phyloP scores from a whole-genome alignment of 495 filamentous ascomycete genomes.

The Hypoxylon perforatum region DNA sequence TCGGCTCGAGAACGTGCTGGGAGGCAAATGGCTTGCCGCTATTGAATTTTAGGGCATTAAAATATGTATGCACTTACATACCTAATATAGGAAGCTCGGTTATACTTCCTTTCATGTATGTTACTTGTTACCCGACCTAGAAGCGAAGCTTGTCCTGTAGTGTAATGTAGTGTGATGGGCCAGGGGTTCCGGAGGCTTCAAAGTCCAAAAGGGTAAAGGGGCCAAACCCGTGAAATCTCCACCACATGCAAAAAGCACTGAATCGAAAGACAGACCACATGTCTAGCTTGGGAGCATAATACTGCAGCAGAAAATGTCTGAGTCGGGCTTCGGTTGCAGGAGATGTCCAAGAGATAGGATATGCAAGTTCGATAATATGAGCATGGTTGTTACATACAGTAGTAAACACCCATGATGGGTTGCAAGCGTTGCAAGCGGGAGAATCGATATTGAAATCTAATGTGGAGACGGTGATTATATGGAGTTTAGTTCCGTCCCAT shows the following conservation, averaged over 20 bases:
- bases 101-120: too few relatives aligned
- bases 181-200: conserved; percentile 6
- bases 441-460: conserved; percentile 29
- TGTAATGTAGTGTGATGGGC: conserved; percentile 15
- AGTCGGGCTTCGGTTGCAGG: conserved; percentile 32
- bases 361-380: conserved; percentile 2
- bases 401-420: too few relatives aligned
- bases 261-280: not conserved
- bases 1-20: conserved; percentile 1
- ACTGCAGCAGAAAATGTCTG: conserved; percentile 22
- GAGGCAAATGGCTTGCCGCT: not conserved
- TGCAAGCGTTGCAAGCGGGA: conserved; percentile 20
- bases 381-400: too few relatives aligned
- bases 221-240: conserved; percentile 16
- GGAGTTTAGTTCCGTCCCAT: conserved; percentile 29
- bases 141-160: conserved; percentile 8
- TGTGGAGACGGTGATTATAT: conserved; percentile 29
- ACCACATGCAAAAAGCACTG: conserved; percentile 9
- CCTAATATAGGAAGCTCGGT: too few relatives aligned
- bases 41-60: not conserved
- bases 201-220: conserved; percentile 18
- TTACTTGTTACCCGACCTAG: conserved; percentile 8
- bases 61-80: conserved; percentile 11
- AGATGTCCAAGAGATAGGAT: conserved; percentile 20
- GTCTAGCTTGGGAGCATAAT: conserved; percentile 4